Base-by-base conservation (phyloP, 2,329 filamentous ascomycete species). In the Ilyonectria destructans region DNA sequence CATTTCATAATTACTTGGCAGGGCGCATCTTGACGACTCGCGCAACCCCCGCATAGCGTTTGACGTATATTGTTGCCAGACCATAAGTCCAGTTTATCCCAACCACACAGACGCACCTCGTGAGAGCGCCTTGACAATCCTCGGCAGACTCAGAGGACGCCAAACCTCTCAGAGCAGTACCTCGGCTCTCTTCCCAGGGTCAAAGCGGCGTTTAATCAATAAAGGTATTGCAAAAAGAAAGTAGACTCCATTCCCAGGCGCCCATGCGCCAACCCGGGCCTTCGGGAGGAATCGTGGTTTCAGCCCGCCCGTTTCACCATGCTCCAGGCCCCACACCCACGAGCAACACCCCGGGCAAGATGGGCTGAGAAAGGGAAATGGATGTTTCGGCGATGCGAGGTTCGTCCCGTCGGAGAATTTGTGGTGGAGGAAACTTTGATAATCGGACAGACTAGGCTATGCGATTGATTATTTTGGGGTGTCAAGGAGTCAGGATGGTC, bases 221-320 rank as follows among this genome's bases (percentile, higher is more conserved):
- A 33, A 58, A 49, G 6, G 19, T 17, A 46, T 45, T 37, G 37
- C 3, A 45, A 55, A 46, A 45, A 17, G 35, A 55, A 55, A 23
- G 17, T 12, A 31, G 46, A 33, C 43, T 17, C 4, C 29, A 29
- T 45, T 55, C 31, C 49, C 45, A 29, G 19, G 23, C 13, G 21
- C 37, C 37, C 26, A 31, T 13, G 51, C 15, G 8, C n/a, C 31
- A 55, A 40, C 23, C 61, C 46, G 31, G 12, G 23, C 55, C 46
- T 37, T 33, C 40, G 56, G 62, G 46, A 55, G 56, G 62, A 26
- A 40, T 55, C 49, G 56, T 46, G n/a, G 63, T 62, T 61, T 62
- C 58, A 66, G 52, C 58, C 45, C 40, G 52, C 23, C n/a, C 58
- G 63, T 62, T 62, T 62, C 63, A 62, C 33, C 46, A 40, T 52